A percentile compares a stretch with the other conserved stretches of the same genome.
phyloP scores from a whole-genome alignment of 306 rosid genomes.

The Citrullus amarus region DNA sequence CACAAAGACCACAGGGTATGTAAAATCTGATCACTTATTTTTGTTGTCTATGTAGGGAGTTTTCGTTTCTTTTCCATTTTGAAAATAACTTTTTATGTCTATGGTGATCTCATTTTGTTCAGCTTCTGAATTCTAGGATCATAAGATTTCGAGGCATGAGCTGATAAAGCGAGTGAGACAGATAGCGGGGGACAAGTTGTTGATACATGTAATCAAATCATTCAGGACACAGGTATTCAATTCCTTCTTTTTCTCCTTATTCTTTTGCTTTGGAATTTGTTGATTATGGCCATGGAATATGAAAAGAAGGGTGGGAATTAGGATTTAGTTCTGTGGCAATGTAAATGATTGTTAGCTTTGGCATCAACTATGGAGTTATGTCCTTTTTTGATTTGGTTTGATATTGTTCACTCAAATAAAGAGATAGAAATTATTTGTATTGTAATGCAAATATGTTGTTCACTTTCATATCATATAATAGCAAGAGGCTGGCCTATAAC shows the following conservation, averaged over 20 bases:
- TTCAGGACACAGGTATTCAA: constrained; percentile 44
- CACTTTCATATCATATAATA: neutral
- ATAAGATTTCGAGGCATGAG: constrained; percentile 42
- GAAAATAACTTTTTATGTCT: neutral
- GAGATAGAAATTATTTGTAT: neutral
- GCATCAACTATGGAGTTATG: neutral
- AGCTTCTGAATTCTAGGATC: constrained; percentile 34
- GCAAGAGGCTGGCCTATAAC: neutral
- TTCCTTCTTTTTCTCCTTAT: neutral
- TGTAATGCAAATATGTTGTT: neutral
- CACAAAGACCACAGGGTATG: constrained; percentile 46
- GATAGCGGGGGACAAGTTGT: constrained; percentile 61
- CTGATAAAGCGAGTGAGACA: constrained; percentile 43
- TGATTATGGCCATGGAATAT: neutral
- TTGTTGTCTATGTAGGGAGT: neutral
- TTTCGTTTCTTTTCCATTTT: neutral
- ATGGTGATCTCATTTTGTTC: neutral
- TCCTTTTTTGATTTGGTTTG: neutral
- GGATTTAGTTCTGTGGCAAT: neutral
- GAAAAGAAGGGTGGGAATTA: neutral
- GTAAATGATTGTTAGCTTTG: neutral
- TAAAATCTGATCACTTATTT: neutral
- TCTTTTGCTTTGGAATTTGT: constrained; percentile 2
- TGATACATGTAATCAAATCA: constrained; percentile 43
- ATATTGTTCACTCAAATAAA: neutral